Evolutionary conservation across 306 rosid genomes (phyloP), one percentile per base, ranked within the genome.

Genomic region (Cyclanthera cordifolia): DNA sequence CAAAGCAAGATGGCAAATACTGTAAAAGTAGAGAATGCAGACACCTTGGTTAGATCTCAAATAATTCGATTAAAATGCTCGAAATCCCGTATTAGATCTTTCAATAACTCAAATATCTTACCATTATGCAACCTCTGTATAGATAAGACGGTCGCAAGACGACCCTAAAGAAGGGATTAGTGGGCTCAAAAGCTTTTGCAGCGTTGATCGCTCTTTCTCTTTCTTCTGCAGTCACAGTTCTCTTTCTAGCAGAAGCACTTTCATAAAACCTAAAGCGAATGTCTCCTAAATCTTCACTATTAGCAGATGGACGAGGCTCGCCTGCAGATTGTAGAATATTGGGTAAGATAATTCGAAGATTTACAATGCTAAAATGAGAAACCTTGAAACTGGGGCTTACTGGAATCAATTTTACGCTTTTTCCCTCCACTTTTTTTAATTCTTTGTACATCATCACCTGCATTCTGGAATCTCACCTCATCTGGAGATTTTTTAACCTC

Each of bases 1-100:
- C 99, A 80, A 94, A 94, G 85, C 99, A 85, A 17, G 99, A 90
- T 72, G 99, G 99, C 76, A 94, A 75, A 77, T 94, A 94, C 99
- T 94, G 88, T 78, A 76, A 60, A 70, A 46, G 73, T 25, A 37
- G 53, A 14, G 46, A n/a, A n/a, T n/a, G 55, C 23, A 54, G 53
- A 51, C 73, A 24, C 19, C 71, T 14, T 7, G 1, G 54, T 66
- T 45, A 66, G 71, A 0, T 6, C 46, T 58, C 24, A n/a, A 39
- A 15, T 46, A 3, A 46, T 24, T 20, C 54, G 24, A 23, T 39
- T 63, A 10, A 32, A 39, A 58, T 57, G 73, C 58, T 43, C n/a
- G n/a, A n/a, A n/a, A n/a, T n/a, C n/a, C 28, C 24, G 39, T 53
- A 39, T 8, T 12, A 20, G 11, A 28, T 15, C 27, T 6, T 7